These are phyloP conservation scores for Tetrahymena borealis DNA, from an alignment of 73 alveolate species.

Conservation along the genomic window DNA sequence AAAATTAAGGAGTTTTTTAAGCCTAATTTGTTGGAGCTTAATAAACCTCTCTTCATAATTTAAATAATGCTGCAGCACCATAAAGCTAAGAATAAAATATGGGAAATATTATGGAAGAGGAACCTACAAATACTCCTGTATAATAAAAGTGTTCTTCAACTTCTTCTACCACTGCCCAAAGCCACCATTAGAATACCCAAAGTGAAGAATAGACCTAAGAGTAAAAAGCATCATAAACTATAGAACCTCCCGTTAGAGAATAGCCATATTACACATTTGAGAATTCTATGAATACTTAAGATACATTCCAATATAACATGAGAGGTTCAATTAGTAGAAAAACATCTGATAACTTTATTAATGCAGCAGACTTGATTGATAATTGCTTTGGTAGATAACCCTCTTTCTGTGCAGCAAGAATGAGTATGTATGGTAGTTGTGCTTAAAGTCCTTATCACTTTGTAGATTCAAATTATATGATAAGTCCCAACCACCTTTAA, in stretches of 20 bases:
- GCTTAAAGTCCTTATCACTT: background rate
- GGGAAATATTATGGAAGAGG: background rate
- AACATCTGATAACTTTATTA: background rate
- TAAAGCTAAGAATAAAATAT: background rate
- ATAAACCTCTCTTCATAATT: no score
- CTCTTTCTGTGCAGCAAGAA: background rate
- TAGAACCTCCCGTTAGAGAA: background rate
- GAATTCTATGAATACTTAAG: no score
- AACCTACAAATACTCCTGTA: background rate
- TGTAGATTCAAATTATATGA: background rate
- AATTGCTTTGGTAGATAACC: background rate
- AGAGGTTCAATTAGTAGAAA: background rate
- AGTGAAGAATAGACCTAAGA: background rate
- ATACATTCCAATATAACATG: no score
- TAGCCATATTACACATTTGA: no score
- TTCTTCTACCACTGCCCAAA: background rate
- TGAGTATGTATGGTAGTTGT: background rate
- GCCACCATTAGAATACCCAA: background rate
- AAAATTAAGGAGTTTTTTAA: no score
- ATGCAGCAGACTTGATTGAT: background rate
- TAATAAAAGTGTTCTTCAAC: background rate
- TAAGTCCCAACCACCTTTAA: background rate
- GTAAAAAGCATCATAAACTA: background rate
- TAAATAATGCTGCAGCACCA: no score
- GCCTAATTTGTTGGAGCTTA: no score